Evolutionary conservation across 257 asterid genomes (phyloP), one percentile per base, ranked within the genome.

Genomic region (Plantago major): DNA sequence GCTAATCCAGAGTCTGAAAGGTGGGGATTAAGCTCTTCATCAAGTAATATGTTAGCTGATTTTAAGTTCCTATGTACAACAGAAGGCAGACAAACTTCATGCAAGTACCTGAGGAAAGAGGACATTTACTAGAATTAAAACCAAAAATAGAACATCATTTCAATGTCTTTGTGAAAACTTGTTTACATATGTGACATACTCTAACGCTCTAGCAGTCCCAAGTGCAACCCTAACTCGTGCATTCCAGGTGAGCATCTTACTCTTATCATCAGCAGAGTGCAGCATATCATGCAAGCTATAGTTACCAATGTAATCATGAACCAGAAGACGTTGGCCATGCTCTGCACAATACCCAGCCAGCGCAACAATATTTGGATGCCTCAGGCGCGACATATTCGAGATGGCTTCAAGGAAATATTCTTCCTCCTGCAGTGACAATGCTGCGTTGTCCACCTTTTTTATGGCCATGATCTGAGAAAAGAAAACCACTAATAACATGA

Each of bases 191-290:
- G 62, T 55, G 60, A 69, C 95, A 60, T 89, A 93, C 99, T 93
- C 99, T 63, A 93, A 77, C 63, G 99, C 99, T 76, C 99, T 82
- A 74, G 99, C 96, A 50, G 96, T 85, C 76, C 99, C 99, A 71
- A 93, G 97, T 52, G 97, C 95, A 51, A 89, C 91, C 84, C 89
- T 85, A 69, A 93, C 92, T 38, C 99, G 94, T 52, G 92, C 96
- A 63, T 89, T 93, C 99, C 99, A 89, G 12, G 97, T 93, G 68
- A 93, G 83, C 89, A 83, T 51, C 72, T 71, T 82, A 81, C 84
- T 87, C 75, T 93, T 81, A 70, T 93, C 99, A 65, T 93, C 94
- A 57, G 90, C 88, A 72, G 79, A 87, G 84, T 93, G 97, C 68
- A 93, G 81, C 95, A 85, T 85, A 71, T 93, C 99, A 71, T 93